Evolutionary conservation across 148 eudicot genomes (phyloP), one percentile per base, ranked within the genome.

Genomic region (Camellia lanceoleosa): DNA sequence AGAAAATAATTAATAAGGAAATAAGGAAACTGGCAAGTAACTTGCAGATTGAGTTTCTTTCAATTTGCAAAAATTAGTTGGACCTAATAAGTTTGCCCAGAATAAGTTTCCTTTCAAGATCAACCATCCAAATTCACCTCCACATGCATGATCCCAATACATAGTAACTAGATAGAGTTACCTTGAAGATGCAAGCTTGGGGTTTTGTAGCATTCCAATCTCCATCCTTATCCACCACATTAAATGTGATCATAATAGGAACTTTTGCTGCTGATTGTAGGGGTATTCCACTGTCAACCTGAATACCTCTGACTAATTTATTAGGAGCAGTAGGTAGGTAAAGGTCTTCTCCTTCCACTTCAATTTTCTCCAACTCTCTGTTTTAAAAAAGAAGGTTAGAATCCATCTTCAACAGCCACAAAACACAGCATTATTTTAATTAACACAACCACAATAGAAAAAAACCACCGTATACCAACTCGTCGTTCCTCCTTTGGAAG

Each of bases 151-250:
- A 15, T 10, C 15, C 15, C 8, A 38, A 19, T 51, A 14, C 14
- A 19, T 15, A 58, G 59, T 42, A 47, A 16, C 41, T 0, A 18
- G 18, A 55, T 7, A 75, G 38, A 54, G 68, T 69, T 89, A 96
- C 99, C 99, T 96, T 96, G 85, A 96, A 96, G 76, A 96, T 96
- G 83, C 99, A 96, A 76, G 99, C 99, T 86, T 96, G 99, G 75
- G 99, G 98, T 73, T 88, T 96, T 84, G 88, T 80, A 79, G 82
- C 87, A 52, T 88, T 86, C 30, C 58, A 88, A 82, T 93, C 92
- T 38, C 98, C 97, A 74, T 80, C 86, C 75, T 86, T 85, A 79
- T 96, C 98, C 49, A 86, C 91, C 86, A 96, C 99, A 80, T 96
- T 87, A 84, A 96, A 96, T 46, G 99, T 96, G 83, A 96, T 96